Conservation (phyloP, 805 yeast genomes). For the Wickerhamomyces tratensis region DNA sequence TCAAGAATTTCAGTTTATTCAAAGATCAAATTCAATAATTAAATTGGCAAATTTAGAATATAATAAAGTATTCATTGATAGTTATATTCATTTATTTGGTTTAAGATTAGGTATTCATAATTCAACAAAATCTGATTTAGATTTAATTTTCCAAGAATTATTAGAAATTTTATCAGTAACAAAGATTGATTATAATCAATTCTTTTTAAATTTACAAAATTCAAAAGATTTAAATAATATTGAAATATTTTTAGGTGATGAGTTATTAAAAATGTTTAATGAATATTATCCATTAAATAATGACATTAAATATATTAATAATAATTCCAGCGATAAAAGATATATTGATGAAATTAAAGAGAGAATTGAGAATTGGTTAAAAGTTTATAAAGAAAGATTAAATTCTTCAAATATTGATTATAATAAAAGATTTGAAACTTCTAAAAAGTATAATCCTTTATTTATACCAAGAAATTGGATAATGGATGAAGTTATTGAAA, state of each 20-base stretch:
- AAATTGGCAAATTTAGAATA: constrained; percentile 56
- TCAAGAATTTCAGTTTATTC: constrained; percentile 38
- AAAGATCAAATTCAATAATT: constrained; percentile 58
- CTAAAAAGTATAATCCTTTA: constrained; percentile 54
- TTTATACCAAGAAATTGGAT: constrained; percentile 85
- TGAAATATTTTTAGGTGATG: constrained; percentile 18
- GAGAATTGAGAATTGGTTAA: constrained; percentile 42
- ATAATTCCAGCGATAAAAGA: constrained; percentile 16
- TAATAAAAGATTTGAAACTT: constrained; percentile 31
- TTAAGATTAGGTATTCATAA: constrained; percentile 58
- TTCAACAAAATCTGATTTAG: constrained; percentile 28
- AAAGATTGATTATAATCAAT: constrained; percentile 70
- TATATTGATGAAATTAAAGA: constrained; percentile 30
- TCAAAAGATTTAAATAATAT: constrained; percentile 27
- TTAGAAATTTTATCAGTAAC: constrained; percentile 51
- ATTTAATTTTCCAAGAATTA: constrained; percentile 22
- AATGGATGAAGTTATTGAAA: constrained; percentile 67
- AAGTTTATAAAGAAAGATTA: constrained; percentile 34
- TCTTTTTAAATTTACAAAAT: constrained; percentile 57
- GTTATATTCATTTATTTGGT: constrained; percentile 48
- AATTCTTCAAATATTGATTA: constrained; percentile 23
- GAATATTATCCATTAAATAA: too few relatives aligned
- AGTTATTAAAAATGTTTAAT: constrained; percentile 1
- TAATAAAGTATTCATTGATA: constrained; percentile 48
- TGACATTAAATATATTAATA: too few relatives aligned